Percentiles rank a stretch among this genome's conserved stretches.
Evolutionary conservation across 257 asterid species (phyloP).

Genomic region (Verbena officinalis): DNA sequence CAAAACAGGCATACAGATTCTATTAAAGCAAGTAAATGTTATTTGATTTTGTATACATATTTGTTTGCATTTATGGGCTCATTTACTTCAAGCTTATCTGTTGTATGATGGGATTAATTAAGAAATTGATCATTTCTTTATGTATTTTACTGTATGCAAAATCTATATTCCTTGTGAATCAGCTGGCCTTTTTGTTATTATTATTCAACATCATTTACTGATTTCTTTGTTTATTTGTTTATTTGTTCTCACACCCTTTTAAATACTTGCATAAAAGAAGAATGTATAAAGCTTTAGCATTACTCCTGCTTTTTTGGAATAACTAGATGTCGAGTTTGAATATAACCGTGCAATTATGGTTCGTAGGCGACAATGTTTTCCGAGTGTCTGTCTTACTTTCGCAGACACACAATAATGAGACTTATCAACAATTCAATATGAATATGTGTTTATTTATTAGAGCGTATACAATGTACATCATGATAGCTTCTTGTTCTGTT

Average conservation of each 20-base stretch:
- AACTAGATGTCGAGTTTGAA: not conserved
- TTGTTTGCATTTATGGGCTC: constrained; percentile 28
- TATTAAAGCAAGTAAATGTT: constrained; percentile 8
- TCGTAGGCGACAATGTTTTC: not conserved
- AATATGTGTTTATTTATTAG: not conserved
- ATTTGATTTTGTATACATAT: not conserved
- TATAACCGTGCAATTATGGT: constrained; percentile 3
- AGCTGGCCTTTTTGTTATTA: not conserved
- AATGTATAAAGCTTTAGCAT: not conserved
- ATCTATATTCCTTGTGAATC: not conserved
- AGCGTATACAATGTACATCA: not conserved
- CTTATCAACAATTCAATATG: not conserved
- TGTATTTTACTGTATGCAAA: constrained; percentile 11
- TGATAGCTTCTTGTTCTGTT: constrained; percentile 1
- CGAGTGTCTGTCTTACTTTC: not conserved
- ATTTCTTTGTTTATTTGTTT: constrained; percentile 2
- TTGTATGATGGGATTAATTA: constrained; percentile 18
- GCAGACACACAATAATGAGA: constrained; percentile 3
- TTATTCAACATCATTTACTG: not conserved
- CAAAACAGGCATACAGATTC: constrained; percentile 16
- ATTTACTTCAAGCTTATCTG: constrained; percentile 22
- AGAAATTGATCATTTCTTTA: not conserved
- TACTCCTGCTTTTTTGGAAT: not conserved
- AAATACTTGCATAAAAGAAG: not conserved
- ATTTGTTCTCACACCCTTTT: not conserved